Evolutionary conservation across 331 rosid genomes (phyloP).

Genomic region (Pyracantha coccinea): DNA sequence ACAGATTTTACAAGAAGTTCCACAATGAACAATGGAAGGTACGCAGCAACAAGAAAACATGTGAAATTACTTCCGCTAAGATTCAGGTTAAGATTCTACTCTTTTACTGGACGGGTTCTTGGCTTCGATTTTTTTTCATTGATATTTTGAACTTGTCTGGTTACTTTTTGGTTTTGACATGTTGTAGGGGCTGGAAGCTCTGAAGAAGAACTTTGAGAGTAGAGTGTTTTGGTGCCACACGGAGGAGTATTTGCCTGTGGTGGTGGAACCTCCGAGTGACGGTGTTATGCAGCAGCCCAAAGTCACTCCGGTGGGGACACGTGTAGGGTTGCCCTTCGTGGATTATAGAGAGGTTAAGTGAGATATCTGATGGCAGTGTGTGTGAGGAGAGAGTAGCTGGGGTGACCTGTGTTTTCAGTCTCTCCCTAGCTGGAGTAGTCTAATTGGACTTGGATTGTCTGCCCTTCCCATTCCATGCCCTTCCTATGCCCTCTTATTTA

Average conservation of each 20-base stretch:
- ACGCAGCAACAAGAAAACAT: constrained; percentile 2
- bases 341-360: background rate
- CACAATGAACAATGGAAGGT: constrained; percentile 13
- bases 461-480: too few species aligned
- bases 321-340: background rate
- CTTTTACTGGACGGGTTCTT: background rate
- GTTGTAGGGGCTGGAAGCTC: constrained; percentile 14
- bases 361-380: background rate
- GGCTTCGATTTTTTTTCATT: background rate
- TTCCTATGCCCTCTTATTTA: too few species aligned
- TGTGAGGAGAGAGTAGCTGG: background rate
- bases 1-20: background rate
- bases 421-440: constrained; percentile 1
- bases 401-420: constrained; percentile 12
- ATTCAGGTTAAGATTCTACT: constrained; percentile 10
- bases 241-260: constrained; percentile 17
- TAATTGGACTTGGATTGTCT: too few species aligned
- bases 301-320: background rate
- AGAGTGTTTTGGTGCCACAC: constrained; percentile 20
- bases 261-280: constrained; percentile 7
- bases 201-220: background rate
- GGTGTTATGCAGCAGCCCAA: background rate
- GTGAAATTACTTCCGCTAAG: constrained; percentile 12
- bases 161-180: background rate
- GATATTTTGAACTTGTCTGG: background rate